Evolutionary conservation across 345 rosid species (phyloP), one percentile per base, ranked within the genome.

Genomic region (Pugionium dolabratum): DNA sequence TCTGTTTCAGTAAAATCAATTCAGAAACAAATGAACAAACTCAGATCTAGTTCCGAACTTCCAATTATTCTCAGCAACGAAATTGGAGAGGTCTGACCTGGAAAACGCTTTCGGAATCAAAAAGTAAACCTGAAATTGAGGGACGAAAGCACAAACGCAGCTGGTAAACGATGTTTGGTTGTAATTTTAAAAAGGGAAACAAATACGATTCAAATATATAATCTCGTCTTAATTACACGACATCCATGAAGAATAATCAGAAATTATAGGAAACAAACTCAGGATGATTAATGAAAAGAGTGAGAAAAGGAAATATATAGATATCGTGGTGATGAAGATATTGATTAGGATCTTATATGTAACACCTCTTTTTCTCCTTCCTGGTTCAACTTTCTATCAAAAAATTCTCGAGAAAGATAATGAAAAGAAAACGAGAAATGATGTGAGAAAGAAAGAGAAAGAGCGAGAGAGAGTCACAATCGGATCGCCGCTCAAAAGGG

Each of bases 401-500:
- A 73, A 45, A 3, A 67, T 81, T 70, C 87, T 80, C 70, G 76
- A 75, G 76, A 75, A 59, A 64, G 18, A 28, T 51, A 59, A 44
- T 5, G 62, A 59, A 66, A 53, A 30, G 64, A 50, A 53, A 66
- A 60, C 39, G 36, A 31, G 66, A 57, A 58, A 34, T 0, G 5
- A 1, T 34, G 4, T 39, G 62, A 51, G 28, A 49, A 81, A 84
- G 65, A 65, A 48, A 69, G 40, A 49, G 37, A 49, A 36, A 32
- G 18, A 18, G 71, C 62, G 57, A 54, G 62, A 62, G 47, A 63
- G 86, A 86, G 90, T 76, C n/a, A 72, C 59, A 56, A 61, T 78
- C 86, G 91, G 91, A 81, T 79, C 82, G 86, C 95, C 88, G 78
- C 86, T 79, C 83, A 64, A 75, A 54, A 18, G 26, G 54, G 66